Conservation (phyloP, 2,329 filamentous ascomycete species). For the Pseudophaeomoniella oleicola region DNA sequence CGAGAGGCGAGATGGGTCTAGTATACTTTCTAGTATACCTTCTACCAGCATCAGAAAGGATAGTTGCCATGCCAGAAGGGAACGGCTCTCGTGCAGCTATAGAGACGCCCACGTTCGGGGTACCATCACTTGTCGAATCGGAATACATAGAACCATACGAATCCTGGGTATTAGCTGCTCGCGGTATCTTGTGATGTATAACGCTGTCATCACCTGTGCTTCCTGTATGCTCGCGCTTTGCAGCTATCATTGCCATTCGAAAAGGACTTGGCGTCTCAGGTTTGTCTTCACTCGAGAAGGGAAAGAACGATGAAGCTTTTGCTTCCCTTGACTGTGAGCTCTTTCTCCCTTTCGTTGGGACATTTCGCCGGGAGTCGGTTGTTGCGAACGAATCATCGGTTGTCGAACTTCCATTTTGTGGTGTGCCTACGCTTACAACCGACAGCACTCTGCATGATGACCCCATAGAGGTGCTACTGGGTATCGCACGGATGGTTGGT, state of each 20-base stretch:
- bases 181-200: constrained; percentile 1
- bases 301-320: constrained; percentile 9
- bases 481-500: constrained; percentile 7
- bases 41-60: neutral
- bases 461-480: constrained; percentile 4
- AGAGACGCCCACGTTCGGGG: neutral
- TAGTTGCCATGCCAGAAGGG: neutral
- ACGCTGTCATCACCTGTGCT: constrained; percentile 1
- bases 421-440: constrained; percentile 9
- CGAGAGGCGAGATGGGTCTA: constrained; percentile 15
- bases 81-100: neutral
- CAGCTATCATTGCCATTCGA: constrained; percentile 1
- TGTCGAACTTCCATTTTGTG: constrained; percentile 9
- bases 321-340: neutral
- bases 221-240: constrained; percentile 1
- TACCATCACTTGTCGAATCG: neutral
- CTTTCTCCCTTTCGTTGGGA: neutral
- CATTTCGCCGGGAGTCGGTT: neutral
- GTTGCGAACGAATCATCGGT: constrained; percentile 3
- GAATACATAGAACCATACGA: neutral
- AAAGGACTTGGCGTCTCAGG: constrained; percentile 8
- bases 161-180: neutral
- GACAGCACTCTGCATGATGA: constrained; percentile 11
- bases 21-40: constrained; percentile 7
- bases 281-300: constrained; percentile 6